phyloP scores from a whole-genome alignment of 225 moss, liverwort and hornwort species.

The Bryoerythrophyllum caledonicum region DNA sequence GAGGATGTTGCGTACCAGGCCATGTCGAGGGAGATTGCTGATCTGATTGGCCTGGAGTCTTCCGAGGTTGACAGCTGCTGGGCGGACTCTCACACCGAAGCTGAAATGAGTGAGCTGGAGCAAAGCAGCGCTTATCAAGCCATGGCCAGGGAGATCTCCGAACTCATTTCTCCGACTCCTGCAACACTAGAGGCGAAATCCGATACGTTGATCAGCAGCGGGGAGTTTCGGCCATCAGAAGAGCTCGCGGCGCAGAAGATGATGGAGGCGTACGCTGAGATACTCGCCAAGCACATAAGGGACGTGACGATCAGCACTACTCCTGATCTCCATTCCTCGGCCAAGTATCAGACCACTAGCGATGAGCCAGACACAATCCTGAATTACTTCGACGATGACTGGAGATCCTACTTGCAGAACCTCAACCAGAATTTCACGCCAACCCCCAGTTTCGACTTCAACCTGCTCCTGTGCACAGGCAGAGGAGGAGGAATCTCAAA shows the following conservation, averaged over 20 bases:
- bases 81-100: conserved; percentile 20
- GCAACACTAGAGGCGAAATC: neutral
- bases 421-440: conserved; percentile 19
- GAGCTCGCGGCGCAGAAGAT: conserved; percentile 21
- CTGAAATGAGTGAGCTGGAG: conserved; percentile 19
- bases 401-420: conserved; percentile 22
- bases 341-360: neutral
- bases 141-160: conserved; percentile 30
- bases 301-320: conserved; percentile 19
- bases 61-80: conserved; percentile 12
- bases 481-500: conserved; percentile 16
- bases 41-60: conserved; percentile 25
- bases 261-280: conserved; percentile 29
- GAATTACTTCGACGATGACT: conserved; percentile 27
- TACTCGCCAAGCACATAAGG: conserved; percentile 29
- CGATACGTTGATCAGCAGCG: neutral
- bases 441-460: conserved; percentile 28
- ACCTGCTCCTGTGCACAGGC: conserved; percentile 25
- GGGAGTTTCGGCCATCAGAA: conserved; percentile 16
- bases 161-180: conserved; percentile 28
- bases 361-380: conserved; percentile 19
- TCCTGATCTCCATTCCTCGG: conserved; percentile 14
- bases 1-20: conserved; percentile 28
- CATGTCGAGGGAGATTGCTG: conserved; percentile 32
- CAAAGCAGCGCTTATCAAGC: conserved; percentile 28